A percentile compares a stretch with the other conserved stretches of the same genome.
phyloP scores from a whole-genome alignment of 345 rosid genomes.

The Ceriops decandra region DNA sequence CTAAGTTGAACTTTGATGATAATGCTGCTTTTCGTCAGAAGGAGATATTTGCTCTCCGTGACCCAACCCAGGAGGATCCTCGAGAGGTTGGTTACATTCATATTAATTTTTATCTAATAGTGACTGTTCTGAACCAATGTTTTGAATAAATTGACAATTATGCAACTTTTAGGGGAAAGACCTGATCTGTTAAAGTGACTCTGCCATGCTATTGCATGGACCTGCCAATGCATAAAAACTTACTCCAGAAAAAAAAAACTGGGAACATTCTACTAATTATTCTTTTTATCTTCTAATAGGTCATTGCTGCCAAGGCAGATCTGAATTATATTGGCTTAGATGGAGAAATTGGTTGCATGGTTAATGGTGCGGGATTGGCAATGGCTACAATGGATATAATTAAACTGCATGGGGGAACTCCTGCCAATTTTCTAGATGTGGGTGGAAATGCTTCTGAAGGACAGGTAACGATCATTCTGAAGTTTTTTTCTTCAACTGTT shows the following conservation, averaged over 20 bases:
- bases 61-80: slow-evolving; percentile 97
- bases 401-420: slow-evolving; percentile 97
- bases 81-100: slow-evolving; percentile 59
- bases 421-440: slow-evolving; percentile 96
- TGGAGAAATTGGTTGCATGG: slow-evolving; percentile 99
- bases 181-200: not conserved
- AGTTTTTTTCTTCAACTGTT: slow-evolving; percentile 5
- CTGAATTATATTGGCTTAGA: slow-evolving; percentile 95
- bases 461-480: slow-evolving; percentile 52
- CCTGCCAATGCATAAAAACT: not conserved
- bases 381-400: slow-evolving; percentile 99
- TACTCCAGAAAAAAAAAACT: not conserved
- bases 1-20: slow-evolving; percentile 96
- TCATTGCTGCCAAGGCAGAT: slow-evolving; percentile 93
- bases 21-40: slow-evolving; percentile 95
- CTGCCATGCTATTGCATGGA: not conserved
- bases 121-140: not conserved
- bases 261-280: not conserved
- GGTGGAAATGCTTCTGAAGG: slow-evolving; percentile 98
- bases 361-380: slow-evolving; percentile 99
- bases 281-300: slow-evolving; percentile 43
- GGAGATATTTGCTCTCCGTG: slow-evolving; percentile 72
- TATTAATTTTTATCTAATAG: too few relatives aligned
- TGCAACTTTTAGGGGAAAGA: not conserved
- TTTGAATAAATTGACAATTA: not conserved